Evolutionary conservation across 176 grass and related monocot species (phyloP).

Genomic region (Olyra latifolia): DNA sequence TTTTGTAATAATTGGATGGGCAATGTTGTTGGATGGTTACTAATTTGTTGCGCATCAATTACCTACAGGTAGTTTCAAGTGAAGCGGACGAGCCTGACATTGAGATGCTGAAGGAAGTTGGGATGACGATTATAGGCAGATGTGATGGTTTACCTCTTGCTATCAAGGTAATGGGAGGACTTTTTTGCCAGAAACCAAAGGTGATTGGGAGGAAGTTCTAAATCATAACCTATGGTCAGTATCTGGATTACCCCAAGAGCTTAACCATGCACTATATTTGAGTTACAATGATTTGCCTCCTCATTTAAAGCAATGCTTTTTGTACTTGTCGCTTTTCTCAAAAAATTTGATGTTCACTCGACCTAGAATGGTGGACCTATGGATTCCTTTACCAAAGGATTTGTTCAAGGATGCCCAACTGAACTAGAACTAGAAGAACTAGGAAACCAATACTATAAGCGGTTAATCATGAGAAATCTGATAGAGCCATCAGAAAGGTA

Average conservation of each 20-base stretch:
- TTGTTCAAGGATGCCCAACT: not conserved
- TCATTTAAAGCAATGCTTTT: conserved; percentile 28
- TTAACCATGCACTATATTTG: not conserved
- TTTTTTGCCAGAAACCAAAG: too few species aligned
- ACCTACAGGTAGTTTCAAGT: too few species aligned
- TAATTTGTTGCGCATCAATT: too few species aligned
- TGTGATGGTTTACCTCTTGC: conserved; percentile 34
- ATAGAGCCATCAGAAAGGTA: not conserved
- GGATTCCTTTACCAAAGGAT: conserved; percentile 1
- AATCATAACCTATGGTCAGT: not conserved
- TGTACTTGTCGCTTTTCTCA: conserved; percentile 17
- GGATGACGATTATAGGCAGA: not conserved
- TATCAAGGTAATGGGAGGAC: not conserved
- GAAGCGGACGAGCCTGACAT: too few species aligned
- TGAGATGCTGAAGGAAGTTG: not conserved
- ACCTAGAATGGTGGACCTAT: too few species aligned
- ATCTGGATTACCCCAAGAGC: not conserved
- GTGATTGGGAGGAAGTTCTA: not conserved
- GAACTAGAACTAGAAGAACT: not conserved
- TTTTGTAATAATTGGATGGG: too few species aligned
- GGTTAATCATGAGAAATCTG: not conserved
- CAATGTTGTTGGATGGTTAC: too few species aligned
- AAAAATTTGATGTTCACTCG: not conserved
- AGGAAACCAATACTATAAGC: not conserved
- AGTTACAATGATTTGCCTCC: conserved; percentile 23